A percentile compares a stretch with the other conserved stretches of the same genome.
Evolutionary conservation across 2,329 filamentous ascomycete genomes (phyloP).

Genomic region (Ophiosphaerella herpotricha): DNA sequence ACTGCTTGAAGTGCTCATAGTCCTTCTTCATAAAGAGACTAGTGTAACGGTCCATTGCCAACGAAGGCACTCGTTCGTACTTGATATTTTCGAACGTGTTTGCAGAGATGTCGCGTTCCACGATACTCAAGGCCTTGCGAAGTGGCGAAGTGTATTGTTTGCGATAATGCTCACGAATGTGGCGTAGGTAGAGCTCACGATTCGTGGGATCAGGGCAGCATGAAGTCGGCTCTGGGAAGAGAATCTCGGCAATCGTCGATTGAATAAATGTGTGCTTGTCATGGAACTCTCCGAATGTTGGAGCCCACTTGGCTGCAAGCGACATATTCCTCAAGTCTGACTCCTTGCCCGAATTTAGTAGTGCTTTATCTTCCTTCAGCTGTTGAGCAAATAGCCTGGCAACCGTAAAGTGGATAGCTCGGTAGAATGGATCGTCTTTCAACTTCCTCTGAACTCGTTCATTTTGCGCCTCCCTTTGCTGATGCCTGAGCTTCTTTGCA

Average conservation of each 20-base stretch:
- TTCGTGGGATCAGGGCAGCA: conserved; percentile 40
- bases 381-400: conserved; percentile 63
- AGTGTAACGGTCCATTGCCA: conserved; percentile 62
- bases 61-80: conserved; percentile 61
- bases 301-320: conserved; percentile 66
- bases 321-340: conserved; percentile 55
- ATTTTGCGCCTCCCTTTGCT: conserved; percentile 49
- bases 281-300: conserved; percentile 59
- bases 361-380: conserved; percentile 53
- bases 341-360: conserved; percentile 48
- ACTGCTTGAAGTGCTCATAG: conserved; percentile 54
- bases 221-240: conserved; percentile 50
- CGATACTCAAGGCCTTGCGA: conserved; percentile 57
- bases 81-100: conserved; percentile 57
- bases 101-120: conserved; percentile 58
- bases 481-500: conserved; percentile 31
- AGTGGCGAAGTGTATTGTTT: conserved; percentile 56
- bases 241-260: conserved; percentile 61
- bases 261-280: conserved; percentile 63
- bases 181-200: conserved; percentile 58
- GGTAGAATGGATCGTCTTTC: conserved; percentile 53
- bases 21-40: conserved; percentile 58
- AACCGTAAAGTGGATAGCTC: conserved; percentile 57
- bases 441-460: conserved; percentile 50
- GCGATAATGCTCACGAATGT: conserved; percentile 60